Evolutionary conservation across 2,329 filamentous ascomycete genomes (phyloP), one percentile per base, ranked within the genome.

Genomic region (Phaeosphaeria sp.): DNA sequence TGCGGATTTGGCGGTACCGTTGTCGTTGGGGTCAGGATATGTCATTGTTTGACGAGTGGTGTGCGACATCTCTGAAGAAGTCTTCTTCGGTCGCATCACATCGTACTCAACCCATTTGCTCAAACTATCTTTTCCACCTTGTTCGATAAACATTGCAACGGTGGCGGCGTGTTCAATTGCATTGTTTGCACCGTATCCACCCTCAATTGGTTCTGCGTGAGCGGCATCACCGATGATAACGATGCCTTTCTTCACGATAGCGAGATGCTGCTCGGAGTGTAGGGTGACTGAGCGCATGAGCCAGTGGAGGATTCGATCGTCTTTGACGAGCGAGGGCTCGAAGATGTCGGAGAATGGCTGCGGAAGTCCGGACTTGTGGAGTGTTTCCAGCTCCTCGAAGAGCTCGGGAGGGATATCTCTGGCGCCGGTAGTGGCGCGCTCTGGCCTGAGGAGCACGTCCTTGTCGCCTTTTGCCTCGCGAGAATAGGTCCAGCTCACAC

Each of bases 401-500:
- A 81, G 69, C 18, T 68, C 72, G 15, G 72, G 59, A 3, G 77
- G 78, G 8, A 76, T 77, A 0, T 74, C 60, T 13, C 60, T 66
- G 1, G 79, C 78, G 3, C 59, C 74, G 2, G 65, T 47, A 1
- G 62, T 67, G 2, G 71, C 49, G 44, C 79, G 62, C 9, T 74
- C 57, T 0, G 78, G 78, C 27, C 66, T 70, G 57, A 76, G 71
- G 4, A 80, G 56, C 2, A 67, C 56, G 57, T 81, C 78, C 3
- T 59, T 48, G 2, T 50, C 33, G 1, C 66, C 56, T 3, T 53
- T 55, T 6, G 72, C 68, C 9, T 74, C 67, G 0, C 79, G 73
- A 2, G 79, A 80, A 53, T 76, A 80, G 0, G 70, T 76, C 63
- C 78, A 81, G 61, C 73, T 79, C 17, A 81, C 57, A 45, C 67